Evolutionary conservation across 768 basidiomycete species (phyloP).

Genomic region (Myochromella boudieri): DNA sequence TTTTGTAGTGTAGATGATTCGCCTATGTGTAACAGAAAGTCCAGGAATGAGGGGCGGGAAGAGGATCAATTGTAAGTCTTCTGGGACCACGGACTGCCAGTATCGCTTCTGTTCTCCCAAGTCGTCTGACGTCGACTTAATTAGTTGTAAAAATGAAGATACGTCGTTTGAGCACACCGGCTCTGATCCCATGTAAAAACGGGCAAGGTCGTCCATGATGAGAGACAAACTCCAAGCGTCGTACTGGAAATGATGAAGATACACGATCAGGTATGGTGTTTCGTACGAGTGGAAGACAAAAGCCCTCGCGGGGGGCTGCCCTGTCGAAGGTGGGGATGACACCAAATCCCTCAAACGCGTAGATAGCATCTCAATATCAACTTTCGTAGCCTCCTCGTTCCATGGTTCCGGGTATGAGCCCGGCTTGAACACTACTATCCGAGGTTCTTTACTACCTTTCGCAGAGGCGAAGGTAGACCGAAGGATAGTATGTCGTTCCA

Average conservation of each 20-base stretch:
- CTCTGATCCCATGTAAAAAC: constrained; percentile 28
- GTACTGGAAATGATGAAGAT: constrained; percentile 51
- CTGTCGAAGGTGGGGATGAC: constrained; percentile 21
- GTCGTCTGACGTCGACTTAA: constrained; percentile 18
- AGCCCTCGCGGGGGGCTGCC: constrained; percentile 23
- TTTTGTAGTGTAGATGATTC: constrained; percentile 14
- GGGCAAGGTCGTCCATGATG: constrained; percentile 37
- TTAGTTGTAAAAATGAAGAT: constrained; percentile 26
- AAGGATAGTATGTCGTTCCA: constrained; percentile 36
- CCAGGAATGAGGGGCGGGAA: constrained; percentile 23
- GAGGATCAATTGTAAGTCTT: constrained; percentile 21
- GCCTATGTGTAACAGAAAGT: constrained; percentile 3
- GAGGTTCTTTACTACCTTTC: constrained; percentile 22
- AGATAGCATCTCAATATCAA: constrained; percentile 15
- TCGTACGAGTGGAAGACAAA: constrained; percentile 21
- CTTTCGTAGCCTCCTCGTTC: constrained; percentile 19
- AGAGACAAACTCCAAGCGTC: constrained; percentile 47
- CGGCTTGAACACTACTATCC: constrained; percentile 26
- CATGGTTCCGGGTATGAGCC: constrained; percentile 17
- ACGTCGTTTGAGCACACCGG: constrained; percentile 24
- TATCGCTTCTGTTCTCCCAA: constrained; percentile 28
- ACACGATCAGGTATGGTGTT: constrained; percentile 24
- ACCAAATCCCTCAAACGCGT: constrained; percentile 24
- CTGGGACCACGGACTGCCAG: constrained; percentile 34
- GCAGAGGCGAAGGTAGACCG: constrained; percentile 41